Evolutionary conservation across 2,329 filamentous ascomycete species (phyloP).

Genomic region (Immersiporthe knoxdaviesiana): DNA sequence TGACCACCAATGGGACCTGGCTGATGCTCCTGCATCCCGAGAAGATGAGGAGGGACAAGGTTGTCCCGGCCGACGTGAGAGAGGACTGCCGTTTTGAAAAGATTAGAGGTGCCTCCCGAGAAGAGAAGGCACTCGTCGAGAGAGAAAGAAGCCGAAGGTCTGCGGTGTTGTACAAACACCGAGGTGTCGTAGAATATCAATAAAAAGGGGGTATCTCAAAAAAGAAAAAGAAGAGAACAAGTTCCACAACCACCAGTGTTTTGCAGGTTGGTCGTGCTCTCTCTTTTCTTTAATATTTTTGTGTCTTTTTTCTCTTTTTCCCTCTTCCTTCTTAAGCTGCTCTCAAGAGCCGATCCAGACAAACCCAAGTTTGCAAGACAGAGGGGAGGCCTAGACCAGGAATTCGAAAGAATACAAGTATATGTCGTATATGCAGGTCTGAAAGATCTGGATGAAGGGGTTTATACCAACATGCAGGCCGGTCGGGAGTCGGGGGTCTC

Average conservation of each 20-base stretch:
- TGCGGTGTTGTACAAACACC: constrained; percentile 34
- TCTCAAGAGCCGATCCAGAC: constrained; percentile 28
- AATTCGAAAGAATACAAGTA: constrained; percentile 28
- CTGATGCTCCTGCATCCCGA: constrained; percentile 87
- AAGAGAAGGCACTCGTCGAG: constrained; percentile 50
- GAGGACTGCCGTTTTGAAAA: constrained; percentile 79
- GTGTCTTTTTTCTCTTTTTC: neutral
- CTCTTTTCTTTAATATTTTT: neutral
- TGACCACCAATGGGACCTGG: constrained; percentile 62
- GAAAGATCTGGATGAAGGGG: constrained; percentile 10
- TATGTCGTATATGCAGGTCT: constrained; percentile 27
- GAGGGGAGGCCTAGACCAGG: constrained; percentile 17
- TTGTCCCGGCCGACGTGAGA: constrained; percentile 79
- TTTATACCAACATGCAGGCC: constrained; percentile 18
- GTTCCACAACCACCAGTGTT: constrained; percentile 21
- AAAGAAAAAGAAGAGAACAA: constrained; percentile 2
- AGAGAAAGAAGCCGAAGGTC: constrained; percentile 32
- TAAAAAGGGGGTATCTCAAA: constrained; percentile 30
- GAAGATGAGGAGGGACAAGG: constrained; percentile 82
- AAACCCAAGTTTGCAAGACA: constrained; percentile 25
- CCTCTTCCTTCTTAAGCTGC: constrained; percentile 12
- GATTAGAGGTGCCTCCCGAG: constrained; percentile 58
- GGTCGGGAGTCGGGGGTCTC: constrained; percentile 15
- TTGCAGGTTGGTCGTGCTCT: constrained; percentile 11
- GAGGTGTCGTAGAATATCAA: constrained; percentile 25